Evolutionary conservation across 495 filamentous ascomycete genomes (phyloP), one percentile per base, ranked within the genome.

Genomic region (Astrothelium macrocarpum): DNA sequence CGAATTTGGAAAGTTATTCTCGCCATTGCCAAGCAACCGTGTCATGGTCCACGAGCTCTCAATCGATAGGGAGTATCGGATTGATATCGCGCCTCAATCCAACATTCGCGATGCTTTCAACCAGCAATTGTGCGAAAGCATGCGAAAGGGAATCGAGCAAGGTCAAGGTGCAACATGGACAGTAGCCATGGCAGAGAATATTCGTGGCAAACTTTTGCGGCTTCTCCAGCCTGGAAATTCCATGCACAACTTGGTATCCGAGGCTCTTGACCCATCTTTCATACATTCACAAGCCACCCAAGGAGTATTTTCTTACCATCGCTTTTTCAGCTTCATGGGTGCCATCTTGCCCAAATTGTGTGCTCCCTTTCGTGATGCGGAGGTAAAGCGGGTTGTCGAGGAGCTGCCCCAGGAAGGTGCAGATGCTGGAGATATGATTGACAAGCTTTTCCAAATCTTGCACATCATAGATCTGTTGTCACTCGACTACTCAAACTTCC

Each of bases 401-500:
- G 85, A 90, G 53, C 64, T 78, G 34, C 26, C 66, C 49, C 67
- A 64, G 32, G 60, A 65, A 46, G 84, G 87, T 3, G 31, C 49
- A 5, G 74, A 75, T 36, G 72, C 80, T n/a, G 88, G 87, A 0
- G 88, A 91, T 73, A 85, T 92, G 53, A 91, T 96, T 23, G 86
- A 90, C 67, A 88, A 91, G 58, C 78, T 97, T 3, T 87, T 91
- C 62, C 85, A 88, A 32, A 78, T 97, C 31, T 87, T 95, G 70
- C 84, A 86, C 61, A 87, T 95, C 42, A 90, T 97, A 60, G 90
- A 98, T 70, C 81, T 92, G 59, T 84, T 98, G 67, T 87, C 90
- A n/a, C 83, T 97, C 61, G 94, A 98, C 71, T 92, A 97, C 69
- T 89, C 91, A 9, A 98, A 98, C 72, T 97, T 94, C 69, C 83